These are phyloP conservation scores for Gaultheria prostrata DNA, from an alignment of 148 eudicot species.

Conservation along the genomic window DNA sequence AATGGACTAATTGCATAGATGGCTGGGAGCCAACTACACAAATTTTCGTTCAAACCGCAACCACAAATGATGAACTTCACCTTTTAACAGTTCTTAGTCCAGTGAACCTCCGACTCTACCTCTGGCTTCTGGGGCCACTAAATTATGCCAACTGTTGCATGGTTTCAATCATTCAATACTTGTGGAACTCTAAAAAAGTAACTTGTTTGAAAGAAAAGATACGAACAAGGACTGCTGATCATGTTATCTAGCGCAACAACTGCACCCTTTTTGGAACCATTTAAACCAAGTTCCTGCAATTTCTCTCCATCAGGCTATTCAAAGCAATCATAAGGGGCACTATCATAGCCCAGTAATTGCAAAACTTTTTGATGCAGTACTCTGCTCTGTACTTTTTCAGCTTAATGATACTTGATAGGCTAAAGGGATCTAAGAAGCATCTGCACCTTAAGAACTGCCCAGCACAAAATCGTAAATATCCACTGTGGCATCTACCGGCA, in stretches of 20 bases:
- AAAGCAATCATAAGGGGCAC: background rate
- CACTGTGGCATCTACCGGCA: conserved; percentile 5
- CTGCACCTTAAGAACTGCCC: background rate
- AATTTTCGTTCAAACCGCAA: background rate
- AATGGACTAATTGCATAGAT: background rate
- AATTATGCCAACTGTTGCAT: background rate
- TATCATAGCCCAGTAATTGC: background rate
- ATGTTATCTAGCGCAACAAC: background rate
- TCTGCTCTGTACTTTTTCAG: background rate
- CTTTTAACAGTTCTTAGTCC: background rate
- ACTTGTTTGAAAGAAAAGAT: background rate
- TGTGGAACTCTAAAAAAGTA: background rate
- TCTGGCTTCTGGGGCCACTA: background rate
- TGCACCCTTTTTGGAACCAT: background rate
- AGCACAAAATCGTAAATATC: background rate
- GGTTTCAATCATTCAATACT: background rate
- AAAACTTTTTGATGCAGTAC: background rate
- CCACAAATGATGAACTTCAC: background rate
- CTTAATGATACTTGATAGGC: background rate
- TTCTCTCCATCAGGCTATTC: background rate
- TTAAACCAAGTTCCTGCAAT: background rate
- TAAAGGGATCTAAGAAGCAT: background rate
- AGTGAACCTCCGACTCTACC: background rate
- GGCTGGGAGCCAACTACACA: background rate
- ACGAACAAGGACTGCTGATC: background rate